Evolutionary conservation across 2,329 filamentous ascomycete genomes (phyloP).

Genomic region (Neofusicoccum sp.): DNA sequence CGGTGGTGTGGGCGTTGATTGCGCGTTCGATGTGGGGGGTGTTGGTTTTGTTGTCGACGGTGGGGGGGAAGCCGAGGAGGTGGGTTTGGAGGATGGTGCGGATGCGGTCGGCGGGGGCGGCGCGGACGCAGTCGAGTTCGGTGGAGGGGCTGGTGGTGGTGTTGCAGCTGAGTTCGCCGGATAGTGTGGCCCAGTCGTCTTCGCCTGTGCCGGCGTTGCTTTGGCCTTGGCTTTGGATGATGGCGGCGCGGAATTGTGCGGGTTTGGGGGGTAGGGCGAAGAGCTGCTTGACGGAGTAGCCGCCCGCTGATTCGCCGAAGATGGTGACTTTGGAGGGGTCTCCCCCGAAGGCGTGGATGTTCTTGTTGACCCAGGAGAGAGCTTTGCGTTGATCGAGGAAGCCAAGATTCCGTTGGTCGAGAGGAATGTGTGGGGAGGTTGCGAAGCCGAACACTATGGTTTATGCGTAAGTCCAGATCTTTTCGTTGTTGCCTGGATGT

Average conservation of each 20-base stretch:
- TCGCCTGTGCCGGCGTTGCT: neutral
- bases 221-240: constrained; percentile 43
- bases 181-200: constrained; percentile 39
- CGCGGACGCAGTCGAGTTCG: constrained; percentile 56
- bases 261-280: neutral
- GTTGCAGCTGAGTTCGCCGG: constrained; percentile 23
- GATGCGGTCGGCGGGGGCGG: constrained; percentile 59
- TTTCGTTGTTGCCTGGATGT: no score
- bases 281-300: constrained; percentile 43
- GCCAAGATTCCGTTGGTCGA: constrained; percentile 53
- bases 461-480: no score
- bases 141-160: constrained; percentile 54
- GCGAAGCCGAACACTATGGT: constrained; percentile 3
- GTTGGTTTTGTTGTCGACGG: constrained; percentile 39
- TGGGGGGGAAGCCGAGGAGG: neutral
- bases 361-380: constrained; percentile 48
- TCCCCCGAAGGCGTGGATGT: constrained; percentile 47
- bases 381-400: constrained; percentile 47
- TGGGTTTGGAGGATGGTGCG: constrained; percentile 42
- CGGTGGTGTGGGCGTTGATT: constrained; percentile 57
- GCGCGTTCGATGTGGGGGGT: constrained; percentile 51
- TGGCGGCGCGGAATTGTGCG: constrained; percentile 46
- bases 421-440: constrained; percentile 30
- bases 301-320: constrained; percentile 50
- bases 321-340: constrained; percentile 48